Base-by-base conservation (phyloP, 345 rosid species). In the Murraya koenigii region DNA sequence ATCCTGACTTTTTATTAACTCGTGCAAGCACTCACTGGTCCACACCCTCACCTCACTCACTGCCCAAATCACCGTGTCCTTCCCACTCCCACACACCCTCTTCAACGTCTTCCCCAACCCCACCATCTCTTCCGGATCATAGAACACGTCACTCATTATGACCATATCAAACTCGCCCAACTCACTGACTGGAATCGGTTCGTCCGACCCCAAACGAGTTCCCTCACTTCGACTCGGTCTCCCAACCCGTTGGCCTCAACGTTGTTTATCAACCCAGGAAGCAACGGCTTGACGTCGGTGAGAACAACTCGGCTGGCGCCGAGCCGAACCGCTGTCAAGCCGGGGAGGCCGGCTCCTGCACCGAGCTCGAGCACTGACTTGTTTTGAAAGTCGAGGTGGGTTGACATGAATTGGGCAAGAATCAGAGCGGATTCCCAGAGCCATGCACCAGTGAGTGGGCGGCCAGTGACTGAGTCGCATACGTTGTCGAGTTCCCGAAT, bases 141-240 rank as follows among this genome's bases (percentile, higher is more conserved):
- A 85, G 30, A 85, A 80, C 79, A 84, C 80, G 52, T 85, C 85
- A 13, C 88, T 88, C 84, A 85, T 80, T 80, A 84, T 56, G 32
- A 84, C 85, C 0, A 79, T 36, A 41, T 84, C 84, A 38, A 80
- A 85, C 71, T 63, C 55, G 3, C 75, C 67, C 56, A 71, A 28
- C 59, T 58, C 75, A 0, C 47, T 61, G 20, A 39, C 33, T 35
- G 8, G 75, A 54, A 35, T 55, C 56, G n/a, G 41, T 75, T 80
- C 83, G 22, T 77, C 41, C 30, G 56, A 19, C 83, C 88, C 90
- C 83, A 87, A 14, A 67, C 80, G 23, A 85, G 85, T 63, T 85
- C 81, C 35, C 65, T 76, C 33, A 82, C 86, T 25, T 80, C 80
- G 3, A 79, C 81, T 22, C 23, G 58, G 30, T 75, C 77, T 10